Evolutionary conservation across 2,329 filamentous ascomycete species (phyloP), one percentile per base, ranked within the genome.

Genomic region (Diaporthe citri): DNA sequence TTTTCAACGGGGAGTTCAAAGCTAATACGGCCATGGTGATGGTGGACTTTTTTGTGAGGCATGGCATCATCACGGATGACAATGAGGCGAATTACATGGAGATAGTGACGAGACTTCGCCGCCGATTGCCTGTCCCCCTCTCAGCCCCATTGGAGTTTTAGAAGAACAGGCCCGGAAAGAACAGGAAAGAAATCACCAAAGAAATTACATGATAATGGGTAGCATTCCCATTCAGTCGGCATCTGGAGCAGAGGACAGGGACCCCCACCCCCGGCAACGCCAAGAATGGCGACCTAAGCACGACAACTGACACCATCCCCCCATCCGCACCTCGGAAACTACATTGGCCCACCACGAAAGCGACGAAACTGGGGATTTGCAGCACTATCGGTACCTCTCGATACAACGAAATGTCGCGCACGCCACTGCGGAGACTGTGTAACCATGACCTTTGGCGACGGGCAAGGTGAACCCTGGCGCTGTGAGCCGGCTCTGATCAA

Each of bases 41-140:
- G 85, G 87, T 97, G 64, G 95, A 97, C 80, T 97, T 97, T 82
- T 91, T 97, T 79, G 85, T 97, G 60, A 85, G 95, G 34, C 94
- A 95, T 82, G 94, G 94, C 0, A 86, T 95, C 67, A 80, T 97
- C 75, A 96, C 91, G 1, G 84, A 89, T 0, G 94, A 95, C 80
- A 93, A 91, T 74, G 94, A 97, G 84, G 85, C 85, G 71, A 89
- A 94, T 77, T 97, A 93, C 80, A 85, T 93, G 62, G 92, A 95
- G 82, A 93, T 97, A 76, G 83, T 83, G 57, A 82, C 80, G 71
- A 82, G 87, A 46, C 76, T 90, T 76, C 84, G 85, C 78, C 84
- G 88, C 25, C 81, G 76, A 52, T 79, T 89, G 71, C 87, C 87
- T 0, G 81, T 87, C 71, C 83, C 85, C 20, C 78, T 56, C 9